Conservation (phyloP, 2,329 filamentous ascomycete genomes). For the Fusarium goolgardi region DNA sequence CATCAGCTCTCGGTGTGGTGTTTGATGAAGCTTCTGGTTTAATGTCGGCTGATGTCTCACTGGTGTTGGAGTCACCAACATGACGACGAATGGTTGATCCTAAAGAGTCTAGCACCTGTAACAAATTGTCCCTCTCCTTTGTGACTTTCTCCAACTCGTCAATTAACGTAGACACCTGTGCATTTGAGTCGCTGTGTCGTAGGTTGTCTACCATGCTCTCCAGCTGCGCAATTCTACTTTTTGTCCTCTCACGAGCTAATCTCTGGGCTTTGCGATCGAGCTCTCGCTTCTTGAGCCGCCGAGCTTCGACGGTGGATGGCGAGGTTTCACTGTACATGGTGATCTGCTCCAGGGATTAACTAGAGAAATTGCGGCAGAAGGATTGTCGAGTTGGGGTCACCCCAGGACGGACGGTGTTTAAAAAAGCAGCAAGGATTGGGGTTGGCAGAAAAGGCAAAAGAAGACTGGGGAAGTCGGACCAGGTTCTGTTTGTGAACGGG, state of each 20-base stretch:
- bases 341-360: conserved; percentile 27
- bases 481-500: conserved; percentile 7
- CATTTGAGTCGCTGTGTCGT: conserved; percentile 42
- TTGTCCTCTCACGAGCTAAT: conserved; percentile 49
- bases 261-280: conserved; percentile 50
- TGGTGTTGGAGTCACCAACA: conserved; percentile 9
- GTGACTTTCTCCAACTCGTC: conserved; percentile 45
- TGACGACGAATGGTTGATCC: conserved; percentile 36
- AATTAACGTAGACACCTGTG: conserved; percentile 42
- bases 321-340: conserved; percentile 25
- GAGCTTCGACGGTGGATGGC: conserved; percentile 25
- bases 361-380: background rate
- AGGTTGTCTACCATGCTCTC: conserved; percentile 48
- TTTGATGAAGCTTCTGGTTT: background rate
- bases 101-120: conserved; percentile 30
- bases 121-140: conserved; percentile 41
- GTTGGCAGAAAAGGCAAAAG: too few relatives aligned
- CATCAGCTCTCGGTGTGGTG: background rate
- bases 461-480: conserved; percentile 27
- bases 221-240: conserved; percentile 49
- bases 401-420: background rate
- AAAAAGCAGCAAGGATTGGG: conserved; percentile 4
- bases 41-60: background rate
- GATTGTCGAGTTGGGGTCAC: background rate
- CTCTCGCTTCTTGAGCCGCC: conserved; percentile 48